Evolutionary conservation across 768 basidiomycete species (phyloP).

Genomic region (Tulasnella sp.): DNA sequence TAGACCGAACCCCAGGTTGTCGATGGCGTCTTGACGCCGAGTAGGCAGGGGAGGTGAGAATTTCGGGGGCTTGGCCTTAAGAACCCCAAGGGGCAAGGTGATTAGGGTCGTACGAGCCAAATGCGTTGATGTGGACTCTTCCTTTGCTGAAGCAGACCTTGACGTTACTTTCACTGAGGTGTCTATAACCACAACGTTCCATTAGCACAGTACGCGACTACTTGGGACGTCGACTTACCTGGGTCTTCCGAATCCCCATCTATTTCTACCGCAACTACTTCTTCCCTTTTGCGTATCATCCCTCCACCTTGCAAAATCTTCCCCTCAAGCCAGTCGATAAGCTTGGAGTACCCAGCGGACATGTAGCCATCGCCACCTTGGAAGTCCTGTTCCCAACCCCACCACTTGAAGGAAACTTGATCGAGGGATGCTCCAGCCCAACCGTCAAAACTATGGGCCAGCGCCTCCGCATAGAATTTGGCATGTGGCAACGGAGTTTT

Average conservation of each 20-base stretch:
- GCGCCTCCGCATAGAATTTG: slow-evolving; percentile 4
- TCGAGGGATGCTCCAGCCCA: slow-evolving; percentile 15
- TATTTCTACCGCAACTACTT: slow-evolving; percentile 12
- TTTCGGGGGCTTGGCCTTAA: slow-evolving; percentile 5
- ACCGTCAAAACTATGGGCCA: slow-evolving; percentile 7
- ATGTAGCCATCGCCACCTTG: slow-evolving; percentile 15
- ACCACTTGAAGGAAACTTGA: slow-evolving; percentile 16
- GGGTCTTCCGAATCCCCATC: background rate
- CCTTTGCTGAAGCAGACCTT: background rate
- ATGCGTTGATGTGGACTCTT: slow-evolving; percentile 1
- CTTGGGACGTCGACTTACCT: background rate
- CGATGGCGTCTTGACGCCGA: slow-evolving; percentile 7
- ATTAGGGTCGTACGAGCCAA: slow-evolving; percentile 3
- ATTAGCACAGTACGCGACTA: background rate
- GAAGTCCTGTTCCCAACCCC: slow-evolving; percentile 17
- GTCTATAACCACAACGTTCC: background rate
- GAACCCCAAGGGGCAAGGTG: slow-evolving; percentile 16
- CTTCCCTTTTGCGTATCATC: slow-evolving; percentile 7
- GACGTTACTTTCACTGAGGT: background rate
- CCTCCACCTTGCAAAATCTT: slow-evolving; percentile 1
- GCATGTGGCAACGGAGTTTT: background rate
- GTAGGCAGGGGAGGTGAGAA: slow-evolving; percentile 17
- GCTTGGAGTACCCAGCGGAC: slow-evolving; percentile 10
- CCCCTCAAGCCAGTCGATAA: slow-evolving; percentile 15
- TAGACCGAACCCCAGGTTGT: slow-evolving; percentile 12